A percentile compares a stretch with the other conserved stretches of the same genome.
These are phyloP conservation scores for Hypoxylon sp. DNA, from an alignment of 2,329 filamentous ascomycete species.

Conservation along the genomic window DNA sequence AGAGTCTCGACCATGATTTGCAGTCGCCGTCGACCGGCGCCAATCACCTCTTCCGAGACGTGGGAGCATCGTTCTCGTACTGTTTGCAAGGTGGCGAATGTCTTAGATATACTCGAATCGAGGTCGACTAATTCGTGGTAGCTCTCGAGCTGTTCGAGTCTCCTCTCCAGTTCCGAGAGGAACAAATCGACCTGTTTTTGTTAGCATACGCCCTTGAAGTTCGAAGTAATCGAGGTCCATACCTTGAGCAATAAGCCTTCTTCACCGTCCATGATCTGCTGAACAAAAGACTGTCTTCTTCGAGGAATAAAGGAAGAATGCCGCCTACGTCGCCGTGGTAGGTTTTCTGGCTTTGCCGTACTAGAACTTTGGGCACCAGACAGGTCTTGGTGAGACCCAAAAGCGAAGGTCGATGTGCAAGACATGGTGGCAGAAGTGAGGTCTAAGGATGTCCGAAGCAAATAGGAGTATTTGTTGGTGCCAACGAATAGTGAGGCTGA, in stretches of 20 bases:
- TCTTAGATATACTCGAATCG: constrained; percentile 85
- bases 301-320: constrained; percentile 70
- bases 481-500: constrained; percentile 34
- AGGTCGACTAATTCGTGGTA: constrained; percentile 83
- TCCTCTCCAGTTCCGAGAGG: constrained; percentile 85
- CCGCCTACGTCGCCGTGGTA: constrained; percentile 60
- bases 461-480: constrained; percentile 24
- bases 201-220: constrained; percentile 18
- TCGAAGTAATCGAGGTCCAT: constrained; percentile 23
- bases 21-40: constrained; percentile 84
- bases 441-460: constrained; percentile 9
- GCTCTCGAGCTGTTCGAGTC: constrained; percentile 88
- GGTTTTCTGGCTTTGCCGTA: constrained; percentile 53
- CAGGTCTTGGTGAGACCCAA: constrained; percentile 53
- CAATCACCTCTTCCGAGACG: constrained; percentile 90
- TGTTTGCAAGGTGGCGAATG: constrained; percentile 86
- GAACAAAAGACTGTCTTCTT: constrained; percentile 69
- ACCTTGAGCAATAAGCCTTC: constrained; percentile 72
- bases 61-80: constrained; percentile 90
- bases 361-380: constrained; percentile 58
- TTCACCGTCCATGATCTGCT: constrained; percentile 72
- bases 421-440: constrained; percentile 47
- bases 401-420: constrained; percentile 50
- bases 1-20: constrained; percentile 93
- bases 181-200: constrained; percentile 77